Evolutionary conservation across 2,329 filamentous ascomycete species (phyloP).

Genomic region (Claviceps cyperi): DNA sequence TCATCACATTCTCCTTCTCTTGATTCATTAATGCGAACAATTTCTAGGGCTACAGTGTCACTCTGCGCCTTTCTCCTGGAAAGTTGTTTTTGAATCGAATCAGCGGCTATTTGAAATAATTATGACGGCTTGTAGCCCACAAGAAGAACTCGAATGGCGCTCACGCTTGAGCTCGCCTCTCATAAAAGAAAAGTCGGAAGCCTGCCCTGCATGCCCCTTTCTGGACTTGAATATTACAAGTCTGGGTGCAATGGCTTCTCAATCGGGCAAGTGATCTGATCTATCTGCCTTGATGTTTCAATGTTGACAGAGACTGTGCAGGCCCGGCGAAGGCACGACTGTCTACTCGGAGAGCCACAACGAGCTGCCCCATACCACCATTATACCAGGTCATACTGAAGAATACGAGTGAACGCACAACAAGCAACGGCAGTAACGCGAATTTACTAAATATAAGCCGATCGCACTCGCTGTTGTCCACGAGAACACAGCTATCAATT

Average conservation of each 20-base stretch:
- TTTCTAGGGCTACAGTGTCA: conserved; percentile 67
- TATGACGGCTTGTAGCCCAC: conserved; percentile 69
- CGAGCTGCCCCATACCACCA: conserved; percentile 52
- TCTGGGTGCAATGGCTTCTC: conserved; percentile 61
- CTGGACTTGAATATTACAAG: conserved; percentile 57
- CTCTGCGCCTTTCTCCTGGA: conserved; percentile 81
- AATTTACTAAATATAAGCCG: conserved; percentile 47
- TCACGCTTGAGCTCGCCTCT: conserved; percentile 41
- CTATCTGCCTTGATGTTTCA: background rate
- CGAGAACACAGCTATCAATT: conserved; percentile 49
- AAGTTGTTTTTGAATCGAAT: conserved; percentile 67
- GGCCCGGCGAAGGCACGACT: conserved; percentile 51
- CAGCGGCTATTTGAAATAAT: conserved; percentile 72
- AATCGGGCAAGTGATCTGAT: conserved; percentile 37
- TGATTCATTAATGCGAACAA: background rate
- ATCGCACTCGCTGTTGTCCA: conserved; percentile 66
- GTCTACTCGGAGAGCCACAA: conserved; percentile 67
- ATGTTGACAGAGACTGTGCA: conserved; percentile 13
- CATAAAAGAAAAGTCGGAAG: conserved; percentile 32
- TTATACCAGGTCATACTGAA: conserved; percentile 71
- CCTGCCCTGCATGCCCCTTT: conserved; percentile 42
- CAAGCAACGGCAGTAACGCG: conserved; percentile 28
- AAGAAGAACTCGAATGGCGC: conserved; percentile 72
- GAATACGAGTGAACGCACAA: conserved; percentile 60
- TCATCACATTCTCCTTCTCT: background rate